Evolutionary conservation across 768 basidiomycete genomes (phyloP).

Genomic region (Boletus bicolor): DNA sequence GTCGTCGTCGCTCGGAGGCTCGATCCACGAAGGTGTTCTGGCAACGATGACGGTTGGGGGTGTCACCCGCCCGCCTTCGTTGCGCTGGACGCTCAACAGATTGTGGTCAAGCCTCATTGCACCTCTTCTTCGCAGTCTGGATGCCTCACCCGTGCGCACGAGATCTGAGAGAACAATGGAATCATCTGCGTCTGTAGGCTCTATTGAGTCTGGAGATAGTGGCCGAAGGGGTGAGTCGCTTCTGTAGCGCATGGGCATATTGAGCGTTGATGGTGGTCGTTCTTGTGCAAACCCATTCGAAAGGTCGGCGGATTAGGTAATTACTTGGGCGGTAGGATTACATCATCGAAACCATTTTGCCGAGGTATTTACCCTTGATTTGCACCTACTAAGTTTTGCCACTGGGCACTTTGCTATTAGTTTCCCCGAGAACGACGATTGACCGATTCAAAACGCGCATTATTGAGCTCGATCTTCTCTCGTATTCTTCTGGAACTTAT

Average conservation of each 20-base stretch:
- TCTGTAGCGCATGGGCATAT: constrained; percentile 34
- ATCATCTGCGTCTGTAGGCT: constrained; percentile 55
- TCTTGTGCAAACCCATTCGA: constrained; percentile 2
- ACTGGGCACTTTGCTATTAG: too few species aligned
- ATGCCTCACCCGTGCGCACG: constrained; percentile 70
- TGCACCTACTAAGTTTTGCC: too few species aligned
- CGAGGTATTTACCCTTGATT: too few species aligned
- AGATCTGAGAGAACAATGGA: constrained; percentile 72
- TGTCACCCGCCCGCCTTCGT: constrained; percentile 23
- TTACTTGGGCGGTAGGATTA: not conserved
- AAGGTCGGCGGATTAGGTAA: constrained; percentile 13
- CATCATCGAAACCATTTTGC: not conserved
- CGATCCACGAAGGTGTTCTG: constrained; percentile 34
- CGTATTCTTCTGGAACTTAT: constrained; percentile 14
- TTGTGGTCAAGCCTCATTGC: constrained; percentile 62
- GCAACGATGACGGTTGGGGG: constrained; percentile 28
- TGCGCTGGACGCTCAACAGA: constrained; percentile 26
- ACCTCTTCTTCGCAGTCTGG: constrained; percentile 67
- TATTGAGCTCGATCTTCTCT: too few species aligned
- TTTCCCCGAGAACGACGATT: too few species aligned
- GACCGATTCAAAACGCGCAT: too few species aligned
- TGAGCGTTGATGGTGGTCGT: constrained; percentile 25
- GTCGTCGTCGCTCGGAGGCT: constrained; percentile 32
- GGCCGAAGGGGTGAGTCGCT: constrained; percentile 9
- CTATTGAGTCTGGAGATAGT: constrained; percentile 16